Evolutionary conservation across 1,139 yeast genomes (phyloP), one percentile per base, ranked within the genome.

Genomic region (Torulaspora globosa): DNA sequence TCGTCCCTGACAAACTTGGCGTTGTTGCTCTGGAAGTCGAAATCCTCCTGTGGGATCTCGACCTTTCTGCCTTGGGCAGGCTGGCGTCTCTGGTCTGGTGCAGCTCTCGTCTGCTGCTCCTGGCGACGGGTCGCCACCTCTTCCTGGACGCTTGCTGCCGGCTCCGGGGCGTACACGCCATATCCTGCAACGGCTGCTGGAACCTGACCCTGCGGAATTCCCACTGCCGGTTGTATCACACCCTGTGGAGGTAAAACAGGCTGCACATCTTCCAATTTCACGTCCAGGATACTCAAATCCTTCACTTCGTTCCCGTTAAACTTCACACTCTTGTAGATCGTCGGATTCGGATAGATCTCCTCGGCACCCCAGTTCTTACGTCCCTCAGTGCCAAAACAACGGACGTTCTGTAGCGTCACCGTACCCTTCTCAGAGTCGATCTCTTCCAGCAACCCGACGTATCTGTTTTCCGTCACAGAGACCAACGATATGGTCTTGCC

Each of bases 271-370:
- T 62, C 66, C 40, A 63, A 46, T 27, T 54, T 57, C 29, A 60
- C 72, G 54, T 88, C 97, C 60, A 90, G 75, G 51, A 92, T 95
- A 53, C 82, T 80, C 66, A 92, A 75, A 62, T 87, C 96, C 69
- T 87, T 85, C 33, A 92, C 97, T 60, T 90, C 97, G 31, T 88
- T 80, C 33, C 98, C 98, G 56, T 94, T 79, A 65, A 92, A 86
- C 41, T 85, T 89, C 49, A 92, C 90, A 53, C 79, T 80, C 36
- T 87, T 92, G 65, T 81, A 87, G 15, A 84, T 75, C 43, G 82
- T 86, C 35, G 74, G 74, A 12, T 85, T 79, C 5, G 97, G 88
- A 47, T 82, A 78, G 36, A 89, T 82, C 65, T 88, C 96, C 53
- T 77, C 74, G 19, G 75, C 67, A 1, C 88, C 84, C 65, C 84